Conservation (phyloP, 163 green algal species). For the Prototheca cutis region DNA sequence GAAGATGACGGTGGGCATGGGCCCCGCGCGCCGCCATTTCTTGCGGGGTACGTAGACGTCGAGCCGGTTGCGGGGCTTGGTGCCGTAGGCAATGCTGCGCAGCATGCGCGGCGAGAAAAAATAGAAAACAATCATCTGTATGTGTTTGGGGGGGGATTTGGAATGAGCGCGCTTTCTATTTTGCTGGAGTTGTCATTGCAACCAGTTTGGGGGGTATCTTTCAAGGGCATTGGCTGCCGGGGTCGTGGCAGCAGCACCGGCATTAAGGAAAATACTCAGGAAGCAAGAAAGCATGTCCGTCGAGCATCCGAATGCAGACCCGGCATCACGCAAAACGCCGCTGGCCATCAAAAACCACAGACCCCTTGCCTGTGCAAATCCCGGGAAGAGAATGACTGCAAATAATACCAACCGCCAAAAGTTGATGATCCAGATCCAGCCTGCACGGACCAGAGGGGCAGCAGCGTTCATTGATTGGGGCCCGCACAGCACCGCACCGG, state of each 20-base stretch:
- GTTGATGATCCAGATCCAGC: conserved; percentile 48
- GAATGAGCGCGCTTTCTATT: no score
- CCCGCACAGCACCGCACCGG: no score
- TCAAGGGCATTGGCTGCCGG: no score
- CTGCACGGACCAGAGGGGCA: no score
- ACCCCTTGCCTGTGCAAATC: conserved; percentile 65
- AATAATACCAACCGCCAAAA: conserved; percentile 60
- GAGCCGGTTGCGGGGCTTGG: conserved; percentile 65
- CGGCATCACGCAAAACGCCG: neutral
- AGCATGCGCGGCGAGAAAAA: conserved; percentile 51
- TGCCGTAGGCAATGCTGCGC: conserved; percentile 60
- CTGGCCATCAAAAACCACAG: no score
- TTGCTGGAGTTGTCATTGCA: no score
- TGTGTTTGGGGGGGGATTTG: no score
- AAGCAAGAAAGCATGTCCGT: no score
- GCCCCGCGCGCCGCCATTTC: conserved; percentile 15
- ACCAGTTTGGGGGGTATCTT: no score
- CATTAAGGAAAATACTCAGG: no score
- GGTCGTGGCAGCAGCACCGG: no score
- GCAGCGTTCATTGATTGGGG: no score
- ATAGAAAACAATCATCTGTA: conserved; percentile 77
- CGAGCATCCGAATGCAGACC: neutral
- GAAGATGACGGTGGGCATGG: conserved; percentile 79
- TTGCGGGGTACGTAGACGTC: conserved; percentile 70
- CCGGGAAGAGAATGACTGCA: conserved; percentile 60